These are phyloP conservation scores for Apodospora peruviana DNA, from an alignment of 495 filamentous ascomycete species.

Conservation along the genomic window DNA sequence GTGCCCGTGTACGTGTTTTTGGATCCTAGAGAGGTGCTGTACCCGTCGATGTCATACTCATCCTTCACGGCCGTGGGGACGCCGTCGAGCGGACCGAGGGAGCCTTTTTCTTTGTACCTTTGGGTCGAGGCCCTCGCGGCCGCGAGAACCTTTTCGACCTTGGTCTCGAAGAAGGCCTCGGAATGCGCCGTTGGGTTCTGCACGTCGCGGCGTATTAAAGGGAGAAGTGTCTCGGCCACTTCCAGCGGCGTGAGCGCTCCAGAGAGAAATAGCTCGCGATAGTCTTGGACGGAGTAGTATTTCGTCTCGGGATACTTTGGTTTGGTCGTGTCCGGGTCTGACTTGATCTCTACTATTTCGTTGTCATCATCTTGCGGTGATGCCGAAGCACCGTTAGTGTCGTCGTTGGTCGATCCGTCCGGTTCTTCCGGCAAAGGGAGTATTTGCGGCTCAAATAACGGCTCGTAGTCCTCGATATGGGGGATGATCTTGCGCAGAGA, in stretches of 20 bases:
- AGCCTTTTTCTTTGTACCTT: constrained; percentile 56
- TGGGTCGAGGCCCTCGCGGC: constrained; percentile 62
- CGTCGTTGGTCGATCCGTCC: constrained; percentile 2
- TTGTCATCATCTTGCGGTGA: constrained; percentile 1
- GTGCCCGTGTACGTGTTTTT: constrained; percentile 29
- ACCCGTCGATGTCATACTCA: constrained; percentile 68
- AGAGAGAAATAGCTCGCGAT: constrained; percentile 58
- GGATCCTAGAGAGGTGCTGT: constrained; percentile 59
- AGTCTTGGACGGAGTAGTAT: constrained; percentile 65
- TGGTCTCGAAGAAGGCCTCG: constrained; percentile 58
- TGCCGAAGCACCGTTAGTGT: background rate
- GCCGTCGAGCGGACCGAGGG: constrained; percentile 67
- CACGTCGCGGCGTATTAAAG: constrained; percentile 59
- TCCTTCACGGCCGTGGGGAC: constrained; percentile 52
- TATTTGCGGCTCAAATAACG: constrained; percentile 74
- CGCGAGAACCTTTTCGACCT: constrained; percentile 52
- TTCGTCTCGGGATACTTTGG: constrained; percentile 23
- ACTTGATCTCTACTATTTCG: background rate
- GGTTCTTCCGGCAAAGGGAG: constrained; percentile 45
- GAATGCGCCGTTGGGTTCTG: constrained; percentile 50
- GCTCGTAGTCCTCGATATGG: constrained; percentile 54
- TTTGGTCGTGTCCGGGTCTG: constrained; percentile 6
- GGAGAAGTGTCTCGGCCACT: constrained; percentile 61
- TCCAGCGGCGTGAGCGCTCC: constrained; percentile 60
- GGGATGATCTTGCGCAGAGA: constrained; percentile 48